Evolutionary conservation across 2,329 filamentous ascomycete genomes (phyloP), one percentile per base, ranked within the genome.

Genomic region (Cordyceps militaris): DNA sequence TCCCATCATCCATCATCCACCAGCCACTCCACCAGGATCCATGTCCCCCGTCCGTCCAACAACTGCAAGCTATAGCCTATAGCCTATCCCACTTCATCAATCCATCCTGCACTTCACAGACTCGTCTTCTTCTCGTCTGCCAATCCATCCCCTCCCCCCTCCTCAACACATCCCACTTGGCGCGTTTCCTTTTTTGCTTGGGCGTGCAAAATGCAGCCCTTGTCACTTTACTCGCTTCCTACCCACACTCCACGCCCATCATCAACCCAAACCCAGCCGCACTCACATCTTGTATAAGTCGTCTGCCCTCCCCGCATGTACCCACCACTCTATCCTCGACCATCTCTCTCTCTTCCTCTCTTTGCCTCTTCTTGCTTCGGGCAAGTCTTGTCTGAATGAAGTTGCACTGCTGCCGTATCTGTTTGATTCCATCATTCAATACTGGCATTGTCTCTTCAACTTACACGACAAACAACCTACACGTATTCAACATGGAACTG

Each of bases 201-300:
- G 38, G 36, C 13, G 23, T 52, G 38, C n/a, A 13, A 30, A 19
- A 3, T 14, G n/a, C 14, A 13, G 14, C 5, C 24, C 36, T 19
- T 42, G 26, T 44, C 26, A 32, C 36, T 10, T 28, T 47, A 34
- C 40, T 55, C 32, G 21, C n/a, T 40, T 42, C 8, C 19, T 42
- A 7, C n/a, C n/a, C 9, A 14, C 19, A n/a, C 26, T n/a, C 23
- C 28, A 19, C 28, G 48, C n/a, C 43, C 13, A 32, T 38, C 36
- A 38, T 44, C 47, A 38, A 46, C 55, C 55, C 55, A 57, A 57
- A 57, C 55, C 55, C 55, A 57, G 55, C 55, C 47, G 55, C 47
- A 19, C 55, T 57, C 46, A 24, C 55, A 47, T 44, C 46, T 57
- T 57, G 55, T 57, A 57, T 57, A 57, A 57, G 55, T 57, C 55